phyloP scores from a whole-genome alignment of 306 rosid genomes.

The Myrica gale region DNA sequence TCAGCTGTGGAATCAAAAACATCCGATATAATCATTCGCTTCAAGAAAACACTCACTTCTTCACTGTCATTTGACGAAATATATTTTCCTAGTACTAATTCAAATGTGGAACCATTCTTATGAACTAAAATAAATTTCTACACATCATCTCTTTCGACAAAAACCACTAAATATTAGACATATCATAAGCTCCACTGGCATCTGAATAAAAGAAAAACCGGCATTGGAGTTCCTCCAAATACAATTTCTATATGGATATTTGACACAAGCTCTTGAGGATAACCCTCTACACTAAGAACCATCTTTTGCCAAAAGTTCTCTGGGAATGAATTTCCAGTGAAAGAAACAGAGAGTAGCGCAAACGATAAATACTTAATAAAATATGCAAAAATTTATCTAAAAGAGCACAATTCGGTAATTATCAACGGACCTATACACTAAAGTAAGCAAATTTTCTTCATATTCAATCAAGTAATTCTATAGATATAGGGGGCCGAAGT shows the following conservation, averaged over 20 bases:
- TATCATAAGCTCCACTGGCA: neutral
- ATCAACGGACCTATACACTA: slow-evolving; percentile 1
- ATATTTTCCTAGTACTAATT: neutral
- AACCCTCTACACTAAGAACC: neutral
- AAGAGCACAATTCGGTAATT: neutral
- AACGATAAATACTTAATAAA: neutral
- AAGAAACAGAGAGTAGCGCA: neutral
- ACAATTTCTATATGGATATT: neutral
- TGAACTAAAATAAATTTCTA: neutral
- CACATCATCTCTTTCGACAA: neutral
- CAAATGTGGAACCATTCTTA: neutral
- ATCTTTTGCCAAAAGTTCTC: neutral
- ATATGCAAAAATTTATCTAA: neutral
- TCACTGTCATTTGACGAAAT: neutral
- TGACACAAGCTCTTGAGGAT: neutral
- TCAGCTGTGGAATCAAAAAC: slow-evolving; percentile 42
- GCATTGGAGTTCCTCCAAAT: too few species aligned
- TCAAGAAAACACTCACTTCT: slow-evolving; percentile 7
- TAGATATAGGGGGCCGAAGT: neutral
- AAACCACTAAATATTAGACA: neutral
- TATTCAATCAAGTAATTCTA: neutral
- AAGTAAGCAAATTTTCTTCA: neutral
- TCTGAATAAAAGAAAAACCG: neutral
- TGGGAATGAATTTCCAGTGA: neutral
- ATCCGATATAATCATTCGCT: neutral